A percentile compares a stretch with the other conserved stretches of the same genome.
Evolutionary conservation across 805 yeast species (phyloP).

Genomic region (Hanseniaspora occidentalis): DNA sequence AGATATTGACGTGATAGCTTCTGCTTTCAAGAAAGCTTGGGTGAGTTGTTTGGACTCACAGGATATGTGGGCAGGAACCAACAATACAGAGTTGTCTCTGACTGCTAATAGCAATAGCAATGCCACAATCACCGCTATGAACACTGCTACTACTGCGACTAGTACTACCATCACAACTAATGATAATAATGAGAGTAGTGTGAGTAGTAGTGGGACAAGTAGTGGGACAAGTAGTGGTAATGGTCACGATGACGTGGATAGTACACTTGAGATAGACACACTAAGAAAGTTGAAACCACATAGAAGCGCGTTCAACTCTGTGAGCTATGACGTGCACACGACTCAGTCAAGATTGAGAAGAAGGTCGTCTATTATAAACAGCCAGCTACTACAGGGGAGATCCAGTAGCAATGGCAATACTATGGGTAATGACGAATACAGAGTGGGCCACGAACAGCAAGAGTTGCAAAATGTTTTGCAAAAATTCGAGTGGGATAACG

Average conservation of each 20-base stretch:
- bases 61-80: no score
- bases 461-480: not conserved
- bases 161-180: not conserved
- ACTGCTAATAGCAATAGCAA: conserved; percentile 3
- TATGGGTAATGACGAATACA: no score
- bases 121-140: conserved; percentile 2
- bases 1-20: conserved; percentile 17
- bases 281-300: not conserved
- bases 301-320: not conserved
- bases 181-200: no score
- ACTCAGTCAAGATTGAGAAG: not conserved
- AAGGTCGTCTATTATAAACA: not conserved
- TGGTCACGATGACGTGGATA: no score
- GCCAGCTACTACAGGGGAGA: no score
- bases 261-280: no score
- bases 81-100: not conserved
- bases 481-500: not conserved
- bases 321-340: not conserved
- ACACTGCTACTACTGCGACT: not conserved
- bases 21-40: conserved; percentile 24
- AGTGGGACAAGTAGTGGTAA: no score
- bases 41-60: conserved; percentile 11
- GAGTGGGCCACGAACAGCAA: no score
- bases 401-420: no score
- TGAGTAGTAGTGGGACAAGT: no score